Conservation (phyloP, 2,329 filamentous ascomycete genomes). For the Fusarium sororula region DNA sequence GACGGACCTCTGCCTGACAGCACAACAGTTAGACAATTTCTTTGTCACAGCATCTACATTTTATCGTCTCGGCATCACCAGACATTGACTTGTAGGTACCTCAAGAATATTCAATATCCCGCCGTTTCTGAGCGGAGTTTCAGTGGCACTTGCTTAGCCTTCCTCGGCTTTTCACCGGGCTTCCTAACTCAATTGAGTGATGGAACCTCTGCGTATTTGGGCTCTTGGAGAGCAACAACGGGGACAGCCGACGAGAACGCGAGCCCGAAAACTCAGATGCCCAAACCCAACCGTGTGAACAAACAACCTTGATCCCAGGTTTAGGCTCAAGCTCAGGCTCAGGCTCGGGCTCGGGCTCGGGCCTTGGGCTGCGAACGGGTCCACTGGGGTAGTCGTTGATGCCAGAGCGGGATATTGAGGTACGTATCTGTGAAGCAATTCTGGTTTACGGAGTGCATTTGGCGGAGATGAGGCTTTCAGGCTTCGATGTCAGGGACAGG, state of each 20-base stretch:
- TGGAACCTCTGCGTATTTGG: conserved; percentile 4
- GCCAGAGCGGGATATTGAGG: background rate
- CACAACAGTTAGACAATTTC: background rate
- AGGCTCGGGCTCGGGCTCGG: conserved; percentile 5
- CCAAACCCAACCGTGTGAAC: conserved; percentile 19
- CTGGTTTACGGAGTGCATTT: background rate
- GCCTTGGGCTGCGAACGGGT: conserved; percentile 28
- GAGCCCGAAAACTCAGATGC: conserved; percentile 30
- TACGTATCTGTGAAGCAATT: background rate
- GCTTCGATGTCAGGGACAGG: conserved; percentile 24
- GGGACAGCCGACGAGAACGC: conserved; percentile 20
- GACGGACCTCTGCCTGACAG: background rate
- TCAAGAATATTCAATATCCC: conserved; percentile 24
- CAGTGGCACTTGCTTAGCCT: conserved; percentile 25
- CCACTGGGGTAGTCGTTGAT: conserved; percentile 8
- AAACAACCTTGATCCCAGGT: conserved; percentile 17
- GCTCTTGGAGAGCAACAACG: conserved; percentile 10
- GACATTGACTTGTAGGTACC: conserved; percentile 9
- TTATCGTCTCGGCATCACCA: conserved; percentile 14
- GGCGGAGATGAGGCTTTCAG: conserved; percentile 24
- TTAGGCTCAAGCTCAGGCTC: conserved; percentile 5
- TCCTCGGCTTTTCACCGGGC: conserved; percentile 22
- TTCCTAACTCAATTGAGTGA: conserved; percentile 19
- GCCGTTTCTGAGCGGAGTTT: conserved; percentile 25
- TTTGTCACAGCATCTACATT: background rate